Base-by-base conservation (phyloP, 331 rosid genomes). In the Ulmus americana region DNA sequence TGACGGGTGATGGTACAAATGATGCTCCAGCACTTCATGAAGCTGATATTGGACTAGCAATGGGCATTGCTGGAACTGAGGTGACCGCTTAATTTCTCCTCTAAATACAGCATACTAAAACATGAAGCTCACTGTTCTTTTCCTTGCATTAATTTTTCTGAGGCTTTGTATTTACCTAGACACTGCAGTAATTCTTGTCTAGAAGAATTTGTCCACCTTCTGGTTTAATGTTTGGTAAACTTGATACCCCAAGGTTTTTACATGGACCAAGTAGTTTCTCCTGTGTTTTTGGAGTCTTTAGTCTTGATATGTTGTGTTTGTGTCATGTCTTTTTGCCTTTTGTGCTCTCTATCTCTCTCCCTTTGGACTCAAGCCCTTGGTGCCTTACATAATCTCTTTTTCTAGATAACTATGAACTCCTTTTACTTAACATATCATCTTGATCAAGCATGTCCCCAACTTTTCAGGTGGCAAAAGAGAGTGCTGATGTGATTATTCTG, bases 41-140 rank as follows among this genome's bases (percentile, higher is more conserved):
- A 84, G 99, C 97, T 64, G 99, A 94, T 74, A 90, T 94, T 75
- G 99, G 99, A 63, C 87, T 94, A 68, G 99, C 99, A 72, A 94
- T 94, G 99, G 99, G 95, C 74, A 94, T 94, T 64, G 81, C 99
- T 69, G 99, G 99, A 70, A 94, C 99, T 56, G 99, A 94, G 97
- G 99, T 94, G 70, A 63, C 50, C 45, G 64, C 49, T 35, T 9
- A 13, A 6, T 11, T 15, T 64, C 3, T 10, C 35, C n/a, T n/a
- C 58, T 39, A 14, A 35, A 10, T 47, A 1, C 12, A n/a, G 6
- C 4, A 35, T 12, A 38, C 43, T 55, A 39, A 55, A 28, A 11
- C 7, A 22, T 10, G 39, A 20, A 5, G 14, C 35, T 39, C 2
- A 38, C 8, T 39, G 3, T 38, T 6, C 14, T 10, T 10, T 0